Percentiles rank a stretch among this genome's conserved stretches.
Conservation (phyloP, 2,329 filamentous ascomycete species). For the Fusarium stilboides region DNA sequence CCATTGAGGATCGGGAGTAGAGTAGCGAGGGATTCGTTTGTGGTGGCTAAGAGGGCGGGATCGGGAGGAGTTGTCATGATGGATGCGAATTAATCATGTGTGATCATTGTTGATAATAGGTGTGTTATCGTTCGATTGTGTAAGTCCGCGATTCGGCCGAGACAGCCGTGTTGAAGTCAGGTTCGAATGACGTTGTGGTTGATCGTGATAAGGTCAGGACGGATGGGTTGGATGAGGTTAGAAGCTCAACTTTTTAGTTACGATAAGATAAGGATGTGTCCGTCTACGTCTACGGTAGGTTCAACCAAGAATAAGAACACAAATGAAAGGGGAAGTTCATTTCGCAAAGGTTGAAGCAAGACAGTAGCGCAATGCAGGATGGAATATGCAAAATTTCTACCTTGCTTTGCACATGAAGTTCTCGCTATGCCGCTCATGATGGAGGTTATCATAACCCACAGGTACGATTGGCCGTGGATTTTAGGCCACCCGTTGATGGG, state of each 20-base stretch:
- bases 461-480: conserved; percentile 1
- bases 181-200: conserved; percentile 22
- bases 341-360: too few species aligned
- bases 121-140: not conserved
- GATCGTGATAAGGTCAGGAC: not conserved
- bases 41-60: conserved; percentile 24
- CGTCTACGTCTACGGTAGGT: not conserved
- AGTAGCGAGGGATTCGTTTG: conserved; percentile 55
- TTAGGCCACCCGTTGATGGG: conserved; percentile 19
- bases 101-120: conserved; percentile 20
- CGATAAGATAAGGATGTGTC: conserved; percentile 31
- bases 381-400: too few species aligned
- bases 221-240: conserved; percentile 6
- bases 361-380: too few species aligned
- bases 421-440: not conserved
- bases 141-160: conserved; percentile 27
- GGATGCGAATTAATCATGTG: conserved; percentile 5
- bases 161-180: conserved; percentile 8
- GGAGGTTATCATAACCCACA: not conserved
- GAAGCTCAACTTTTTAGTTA: conserved; percentile 19
- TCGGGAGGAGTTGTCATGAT: conserved; percentile 28
- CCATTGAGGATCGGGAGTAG: conserved; percentile 74
- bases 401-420: not conserved
- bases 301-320: not conserved
- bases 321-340: too few species aligned